Evolutionary conservation across 306 rosid genomes (phyloP).

Genomic region (Lathyrus sativus): DNA sequence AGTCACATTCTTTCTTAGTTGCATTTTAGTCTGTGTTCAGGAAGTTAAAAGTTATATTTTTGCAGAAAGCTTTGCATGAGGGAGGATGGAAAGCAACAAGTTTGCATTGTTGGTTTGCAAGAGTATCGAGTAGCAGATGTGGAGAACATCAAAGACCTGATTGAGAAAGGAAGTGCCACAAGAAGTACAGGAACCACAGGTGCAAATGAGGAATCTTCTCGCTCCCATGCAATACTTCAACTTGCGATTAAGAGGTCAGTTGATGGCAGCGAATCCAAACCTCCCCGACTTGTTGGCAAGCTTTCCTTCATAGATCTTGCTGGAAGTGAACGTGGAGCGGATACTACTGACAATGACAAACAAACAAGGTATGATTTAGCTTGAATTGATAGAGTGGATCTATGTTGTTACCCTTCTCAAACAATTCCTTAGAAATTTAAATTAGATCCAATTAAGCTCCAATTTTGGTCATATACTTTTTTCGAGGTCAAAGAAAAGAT

Average conservation of each 20-base stretch:
- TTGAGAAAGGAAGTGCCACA: slow-evolving; percentile 89
- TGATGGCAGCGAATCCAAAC: slow-evolving; percentile 85
- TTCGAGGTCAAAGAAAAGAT: neutral
- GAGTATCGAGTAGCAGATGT: slow-evolving; percentile 93
- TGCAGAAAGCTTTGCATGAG: slow-evolving; percentile 97
- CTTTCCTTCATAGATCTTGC: slow-evolving; percentile 99
- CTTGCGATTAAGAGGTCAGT: slow-evolving; percentile 86
- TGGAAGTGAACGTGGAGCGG: slow-evolving; percentile 99
- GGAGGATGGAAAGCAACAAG: slow-evolving; percentile 98
- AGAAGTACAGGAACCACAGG: slow-evolving; percentile 99
- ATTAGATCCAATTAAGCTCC: slow-evolving; percentile 10
- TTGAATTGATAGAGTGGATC: slow-evolving; percentile 28
- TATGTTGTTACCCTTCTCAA: slow-evolving; percentile 7
- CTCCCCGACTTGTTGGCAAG: slow-evolving; percentile 89
- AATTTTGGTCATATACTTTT: neutral
- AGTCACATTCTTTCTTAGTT: slow-evolving; percentile 37
- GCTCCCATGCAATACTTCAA: slow-evolving; percentile 99
- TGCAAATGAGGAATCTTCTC: slow-evolving; percentile 98
- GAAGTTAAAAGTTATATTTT: slow-evolving; percentile 35
- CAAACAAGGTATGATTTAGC: slow-evolving; percentile 72
- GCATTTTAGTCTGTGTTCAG: slow-evolving; percentile 22
- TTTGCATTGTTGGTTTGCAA: slow-evolving; percentile 97
- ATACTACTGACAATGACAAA: slow-evolving; percentile 96
- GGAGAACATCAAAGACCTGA: slow-evolving; percentile 88
- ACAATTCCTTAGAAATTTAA: neutral